Base-by-base conservation (phyloP, 2,329 filamentous ascomycete genomes). In the Colletotrichum orchidophilum region DNA sequence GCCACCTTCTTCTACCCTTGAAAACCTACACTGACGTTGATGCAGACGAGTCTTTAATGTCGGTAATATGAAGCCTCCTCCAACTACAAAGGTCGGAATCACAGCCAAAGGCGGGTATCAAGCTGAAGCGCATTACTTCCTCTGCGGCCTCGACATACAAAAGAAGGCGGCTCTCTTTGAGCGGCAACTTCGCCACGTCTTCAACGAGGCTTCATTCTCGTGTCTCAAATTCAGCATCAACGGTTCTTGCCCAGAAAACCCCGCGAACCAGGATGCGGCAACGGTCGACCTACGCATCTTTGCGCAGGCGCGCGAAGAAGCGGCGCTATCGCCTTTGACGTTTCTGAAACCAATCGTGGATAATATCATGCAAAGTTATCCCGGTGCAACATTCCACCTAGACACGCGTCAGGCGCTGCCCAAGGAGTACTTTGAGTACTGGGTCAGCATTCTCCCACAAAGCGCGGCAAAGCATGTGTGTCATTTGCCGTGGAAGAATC, bases 221-320 rank as follows among this genome's bases (percentile, higher is more conserved):
- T 81, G 83, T 35, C 72, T 79, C 52, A 74, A 76, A 57, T 80
- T 80, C 73, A 78, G 50, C 24, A 75, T 15, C 74, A 85, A 81
- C 73, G 86, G 78, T 59, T 81, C 73, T 39, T 80, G 66, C 2
- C 77, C 81, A 0, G 77, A 15, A 1, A 79, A 86, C 49, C 83
- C 84, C 0, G 75, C 74, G 3, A 83, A 80, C n/a, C 85, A 87
- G 35, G 82, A 83, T 29, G 81, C 81, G 0, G 85, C 85, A 1
- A 88, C 86, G 0, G 85, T 87, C 0, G 84, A 84, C 53, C 80
- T 87, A 50, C 74, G 84, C 27, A 78, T 85, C 58, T 81, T 87
- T 73, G 81, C 81, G 0, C 84, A 90, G 74, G 85, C 87, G 5
- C 76, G 75, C 4, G 77, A 70, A 18, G 77, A 80, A 31, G 80